Percentiles rank a stretch among this genome's conserved stretches.
Evolutionary conservation across 352 stramenopile genomes (phyloP).

Genomic region (Lagenidium sp.): DNA sequence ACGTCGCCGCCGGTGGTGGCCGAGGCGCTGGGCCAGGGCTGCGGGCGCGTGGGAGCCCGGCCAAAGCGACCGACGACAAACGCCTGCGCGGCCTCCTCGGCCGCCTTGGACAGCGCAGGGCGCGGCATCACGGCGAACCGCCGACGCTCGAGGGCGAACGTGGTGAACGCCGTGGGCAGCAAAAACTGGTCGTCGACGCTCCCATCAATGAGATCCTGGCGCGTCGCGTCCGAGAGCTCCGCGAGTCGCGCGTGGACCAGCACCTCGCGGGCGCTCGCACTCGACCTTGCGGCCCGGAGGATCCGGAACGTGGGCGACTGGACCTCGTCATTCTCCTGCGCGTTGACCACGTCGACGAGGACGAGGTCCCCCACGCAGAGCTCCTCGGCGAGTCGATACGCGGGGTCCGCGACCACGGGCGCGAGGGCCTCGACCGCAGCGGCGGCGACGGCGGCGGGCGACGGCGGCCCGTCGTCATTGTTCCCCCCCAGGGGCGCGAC

Average conservation of each 20-base stretch:
- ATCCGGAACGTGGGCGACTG: constrained; percentile 20
- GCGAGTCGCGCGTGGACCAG: background rate
- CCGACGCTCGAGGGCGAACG: constrained; percentile 24
- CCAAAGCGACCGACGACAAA: constrained; percentile 18
- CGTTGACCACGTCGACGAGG: constrained; percentile 17
- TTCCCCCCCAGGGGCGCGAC: background rate
- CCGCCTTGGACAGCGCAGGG: constrained; percentile 6
- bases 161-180: constrained; percentile 5
- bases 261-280: background rate
- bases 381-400: constrained; percentile 2
- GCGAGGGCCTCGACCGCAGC: background rate
- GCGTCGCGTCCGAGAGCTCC: background rate
- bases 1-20: too few relatives aligned
- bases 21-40: too few relatives aligned
- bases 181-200: background rate
- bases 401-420: constrained; percentile 3
- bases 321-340: constrained; percentile 6
- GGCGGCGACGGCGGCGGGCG: background rate
- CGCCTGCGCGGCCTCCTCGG: constrained; percentile 24
- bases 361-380: constrained; percentile 22
- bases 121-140: constrained; percentile 33
- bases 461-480: background rate
- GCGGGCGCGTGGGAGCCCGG: background rate
- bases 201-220: background rate
- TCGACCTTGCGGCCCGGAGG: constrained; percentile 1